Evolutionary conservation across 2,329 filamentous ascomycete genomes (phyloP), one percentile per base, ranked within the genome.

Genomic region (Fusarium napiforme): DNA sequence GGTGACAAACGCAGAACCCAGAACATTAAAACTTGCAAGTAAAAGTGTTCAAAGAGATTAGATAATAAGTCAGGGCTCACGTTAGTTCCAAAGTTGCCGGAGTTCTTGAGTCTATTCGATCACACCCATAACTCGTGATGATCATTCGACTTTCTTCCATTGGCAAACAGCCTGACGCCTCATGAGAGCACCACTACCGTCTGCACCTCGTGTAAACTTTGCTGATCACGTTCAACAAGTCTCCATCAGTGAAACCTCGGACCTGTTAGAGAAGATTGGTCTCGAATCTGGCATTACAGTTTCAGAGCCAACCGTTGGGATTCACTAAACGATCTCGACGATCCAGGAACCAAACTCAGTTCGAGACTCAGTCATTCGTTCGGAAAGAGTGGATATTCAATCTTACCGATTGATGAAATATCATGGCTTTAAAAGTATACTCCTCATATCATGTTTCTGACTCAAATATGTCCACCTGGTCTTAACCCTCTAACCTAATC

Each of bases 271-370:
- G 15, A 19, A 16, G 47, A 39, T 43, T 46, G 18, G 59, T 40
- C 50, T 53, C 23, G 55, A 30, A 42, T 16, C 55, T 28, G 34
- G 45, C 12, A 30, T 55, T 39, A 9, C 34, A 58, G 64, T 57
- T 64, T 69, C 47, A 59, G 39, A 46, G 21, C 30, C 21, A 58
- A 58, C 69, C 70, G 69, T 70, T 72, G 55, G 53, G 47, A 26
- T 49, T 66, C 21, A 30, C 34, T 40, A 69, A 68, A 55, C 34
- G 36, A 49, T 52, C 37, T 23, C 42, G 46, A 69, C n/a, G 43
- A 59, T 65, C 47, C 46, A 73, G 59, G 70, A 73, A 73, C 70
- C 65, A 55, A 67, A 67, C 57, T 66, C 45, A 55, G 50, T 55
- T 55, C 21, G 15, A 55, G 23, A 30, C 36, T 40, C 36, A 40